phyloP scores from a whole-genome alignment of 108 stramenopile genomes.

The Nitzschia sp. region DNA sequence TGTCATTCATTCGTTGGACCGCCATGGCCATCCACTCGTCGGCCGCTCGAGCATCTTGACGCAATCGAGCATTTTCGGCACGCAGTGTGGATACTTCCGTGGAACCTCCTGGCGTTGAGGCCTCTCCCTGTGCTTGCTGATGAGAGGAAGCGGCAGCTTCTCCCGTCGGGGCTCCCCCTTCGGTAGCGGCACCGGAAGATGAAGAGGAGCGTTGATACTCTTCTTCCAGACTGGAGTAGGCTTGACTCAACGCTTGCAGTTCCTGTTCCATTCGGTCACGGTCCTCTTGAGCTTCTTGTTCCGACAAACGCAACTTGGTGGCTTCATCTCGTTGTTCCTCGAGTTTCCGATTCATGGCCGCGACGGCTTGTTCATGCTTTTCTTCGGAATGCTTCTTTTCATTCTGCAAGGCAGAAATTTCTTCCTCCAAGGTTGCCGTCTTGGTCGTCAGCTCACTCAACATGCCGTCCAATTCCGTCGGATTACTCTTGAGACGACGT shows the following conservation, averaged over 20 bases:
- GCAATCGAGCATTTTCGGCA: conserved; percentile 64
- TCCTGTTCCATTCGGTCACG: conserved; percentile 59
- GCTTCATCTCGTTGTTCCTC: conserved; percentile 39
- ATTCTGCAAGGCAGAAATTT: conserved; percentile 37
- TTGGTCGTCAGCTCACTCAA: conserved; percentile 60
- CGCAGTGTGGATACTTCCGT: conserved; percentile 48
- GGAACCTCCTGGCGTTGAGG: conserved; percentile 18
- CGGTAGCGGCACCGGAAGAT: neutral
- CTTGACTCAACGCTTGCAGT: conserved; percentile 67
- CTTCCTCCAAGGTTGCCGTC: conserved; percentile 51
- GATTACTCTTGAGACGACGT: conserved; percentile 61
- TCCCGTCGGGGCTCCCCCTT: neutral
- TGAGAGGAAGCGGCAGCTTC: neutral
- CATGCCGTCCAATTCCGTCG: conserved; percentile 66
- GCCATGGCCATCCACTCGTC: conserved; percentile 90
- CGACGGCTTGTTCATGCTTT: conserved; percentile 35
- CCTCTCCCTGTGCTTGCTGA: conserved; percentile 14
- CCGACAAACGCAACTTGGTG: conserved; percentile 13
- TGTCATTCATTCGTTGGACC: conserved; percentile 71
- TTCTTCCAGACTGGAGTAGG: conserved; percentile 70
- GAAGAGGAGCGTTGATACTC: conserved; percentile 43
- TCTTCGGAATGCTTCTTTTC: conserved; percentile 37
- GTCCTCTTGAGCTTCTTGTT: conserved; percentile 45
- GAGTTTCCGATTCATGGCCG: conserved; percentile 37
- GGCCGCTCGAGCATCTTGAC: conserved; percentile 62